Percentiles rank a stretch among this genome's conserved stretches.
phyloP scores from a whole-genome alignment of 345 rosid genomes.

The Dipteronia sinensis region DNA sequence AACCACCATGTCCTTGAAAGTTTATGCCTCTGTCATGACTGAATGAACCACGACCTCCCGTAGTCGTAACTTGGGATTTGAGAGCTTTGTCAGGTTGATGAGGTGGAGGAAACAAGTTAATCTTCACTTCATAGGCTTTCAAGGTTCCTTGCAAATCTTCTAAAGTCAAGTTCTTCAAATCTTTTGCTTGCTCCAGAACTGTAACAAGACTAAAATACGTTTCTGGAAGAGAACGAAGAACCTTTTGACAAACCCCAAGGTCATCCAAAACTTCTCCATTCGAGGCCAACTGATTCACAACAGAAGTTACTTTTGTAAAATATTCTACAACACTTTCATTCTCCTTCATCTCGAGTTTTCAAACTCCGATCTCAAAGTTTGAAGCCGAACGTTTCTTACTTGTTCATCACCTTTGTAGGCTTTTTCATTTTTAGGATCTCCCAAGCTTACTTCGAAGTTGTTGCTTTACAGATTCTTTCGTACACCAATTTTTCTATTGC shows the following conservation, averaged over 20 bases:
- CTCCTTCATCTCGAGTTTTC: not conserved
- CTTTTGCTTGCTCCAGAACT: not conserved
- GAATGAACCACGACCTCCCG: too few relatives aligned
- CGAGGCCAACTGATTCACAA: too few relatives aligned
- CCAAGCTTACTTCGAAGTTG: not conserved
- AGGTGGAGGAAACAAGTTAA: not conserved
- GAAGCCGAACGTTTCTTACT: not conserved
- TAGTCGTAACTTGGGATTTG: too few relatives aligned
- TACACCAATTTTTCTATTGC: not conserved
- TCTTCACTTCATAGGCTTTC: not conserved
- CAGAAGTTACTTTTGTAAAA: too few relatives aligned
- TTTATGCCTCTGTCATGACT: too few relatives aligned
- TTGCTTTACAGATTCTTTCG: not conserved
- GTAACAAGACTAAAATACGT: too few relatives aligned
- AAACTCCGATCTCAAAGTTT: not conserved
- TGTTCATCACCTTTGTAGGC: not conserved
- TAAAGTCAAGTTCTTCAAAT: too few relatives aligned
- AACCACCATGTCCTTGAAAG: too few relatives aligned
- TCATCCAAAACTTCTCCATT: not conserved
- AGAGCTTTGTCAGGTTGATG: not conserved
- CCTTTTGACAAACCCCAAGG: not conserved
- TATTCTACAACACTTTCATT: too few relatives aligned
- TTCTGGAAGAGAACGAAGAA: not conserved
- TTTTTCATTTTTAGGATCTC: not conserved
- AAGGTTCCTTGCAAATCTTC: not conserved